These are phyloP conservation scores for Gentiana straminea DNA, from an alignment of 257 asterid species.

Conservation along the genomic window DNA sequence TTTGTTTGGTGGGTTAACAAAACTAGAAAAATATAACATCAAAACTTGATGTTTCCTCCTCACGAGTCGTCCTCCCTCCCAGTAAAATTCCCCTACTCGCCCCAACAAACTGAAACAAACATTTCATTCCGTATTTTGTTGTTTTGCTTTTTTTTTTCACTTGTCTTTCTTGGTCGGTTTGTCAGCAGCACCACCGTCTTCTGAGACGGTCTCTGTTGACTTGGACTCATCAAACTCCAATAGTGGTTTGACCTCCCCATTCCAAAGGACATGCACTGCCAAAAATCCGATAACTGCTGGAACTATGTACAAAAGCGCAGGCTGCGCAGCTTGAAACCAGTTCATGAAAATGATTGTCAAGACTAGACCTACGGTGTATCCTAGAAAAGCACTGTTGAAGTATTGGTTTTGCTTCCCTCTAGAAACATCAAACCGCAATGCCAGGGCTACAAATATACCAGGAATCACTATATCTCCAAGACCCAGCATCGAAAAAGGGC, in stretches of 20 bases:
- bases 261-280: slow-evolving; percentile 86
- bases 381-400: slow-evolving; percentile 85
- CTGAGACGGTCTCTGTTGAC: slow-evolving; percentile 27
- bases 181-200: slow-evolving; percentile 19
- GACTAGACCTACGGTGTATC: slow-evolving; percentile 61
- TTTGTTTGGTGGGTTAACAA: too few species aligned
- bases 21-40: too few species aligned
- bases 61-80: too few species aligned
- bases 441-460: slow-evolving; percentile 98
- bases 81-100: too few species aligned
- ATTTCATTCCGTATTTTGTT: too few species aligned
- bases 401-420: slow-evolving; percentile 71
- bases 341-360: slow-evolving; percentile 82
- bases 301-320: slow-evolving; percentile 86
- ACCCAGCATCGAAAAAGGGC: slow-evolving; percentile 98
- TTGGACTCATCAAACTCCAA: slow-evolving; percentile 78
- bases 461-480: slow-evolving; percentile 99
- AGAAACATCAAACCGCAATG: slow-evolving; percentile 85
- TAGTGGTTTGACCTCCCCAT: slow-evolving; percentile 76
- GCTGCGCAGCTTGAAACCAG: slow-evolving; percentile 99
- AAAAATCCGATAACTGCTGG: slow-evolving; percentile 91
- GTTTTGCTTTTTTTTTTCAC: slow-evolving; percentile 1
- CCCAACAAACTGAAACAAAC: too few species aligned
- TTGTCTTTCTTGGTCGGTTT: slow-evolving; percentile 42
- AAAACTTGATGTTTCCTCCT: too few species aligned